phyloP scores from a whole-genome alignment of 768 basidiomycete species.

The Termitomyces sp. region DNA sequence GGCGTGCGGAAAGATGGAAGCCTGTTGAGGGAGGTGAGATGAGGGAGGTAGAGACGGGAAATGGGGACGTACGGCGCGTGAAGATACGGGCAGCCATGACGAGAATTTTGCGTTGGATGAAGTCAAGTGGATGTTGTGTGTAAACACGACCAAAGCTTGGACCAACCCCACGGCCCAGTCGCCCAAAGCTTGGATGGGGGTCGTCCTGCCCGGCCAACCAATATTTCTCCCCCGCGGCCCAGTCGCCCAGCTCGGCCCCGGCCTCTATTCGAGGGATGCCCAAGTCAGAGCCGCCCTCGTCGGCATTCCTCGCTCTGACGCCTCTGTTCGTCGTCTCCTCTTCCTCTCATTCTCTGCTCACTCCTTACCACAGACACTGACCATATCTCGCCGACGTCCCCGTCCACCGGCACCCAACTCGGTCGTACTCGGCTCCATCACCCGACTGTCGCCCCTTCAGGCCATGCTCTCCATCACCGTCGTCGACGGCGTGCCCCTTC shows the following conservation, averaged over 20 bases:
- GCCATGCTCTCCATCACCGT: conserved; percentile 81
- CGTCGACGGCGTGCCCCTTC: conserved; percentile 82
- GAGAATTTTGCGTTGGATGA: conserved; percentile 24
- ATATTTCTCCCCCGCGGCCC: conserved; percentile 54
- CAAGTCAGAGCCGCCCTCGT: conserved; percentile 67
- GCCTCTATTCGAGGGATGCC: conserved; percentile 62
- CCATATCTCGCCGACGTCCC: conserved; percentile 63
- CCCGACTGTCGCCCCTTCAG: conserved; percentile 79
- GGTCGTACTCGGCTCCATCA: conserved; percentile 78
- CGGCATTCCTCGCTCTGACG: conserved; percentile 57
- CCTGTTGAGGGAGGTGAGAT: conserved; percentile 29
- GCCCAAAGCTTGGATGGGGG: conserved; percentile 14
- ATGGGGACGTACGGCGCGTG: conserved; percentile 51
- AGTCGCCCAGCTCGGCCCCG: conserved; percentile 54
- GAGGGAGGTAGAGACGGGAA: not conserved
- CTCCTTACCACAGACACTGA: conserved; percentile 42
- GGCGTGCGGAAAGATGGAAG: conserved; percentile 76
- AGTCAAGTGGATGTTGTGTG: conserved; percentile 17
- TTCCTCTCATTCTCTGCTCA: conserved; percentile 19
- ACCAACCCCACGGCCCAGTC: too few species aligned
- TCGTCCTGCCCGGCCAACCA: conserved; percentile 77
- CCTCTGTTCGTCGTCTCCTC: conserved; percentile 55
- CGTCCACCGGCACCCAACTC: conserved; percentile 73
- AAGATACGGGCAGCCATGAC: conserved; percentile 53
- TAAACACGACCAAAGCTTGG: conserved; percentile 30